Evolutionary conservation across 2,329 filamentous ascomycete genomes (phyloP).

Genomic region (Westerdykella ornata): DNA sequence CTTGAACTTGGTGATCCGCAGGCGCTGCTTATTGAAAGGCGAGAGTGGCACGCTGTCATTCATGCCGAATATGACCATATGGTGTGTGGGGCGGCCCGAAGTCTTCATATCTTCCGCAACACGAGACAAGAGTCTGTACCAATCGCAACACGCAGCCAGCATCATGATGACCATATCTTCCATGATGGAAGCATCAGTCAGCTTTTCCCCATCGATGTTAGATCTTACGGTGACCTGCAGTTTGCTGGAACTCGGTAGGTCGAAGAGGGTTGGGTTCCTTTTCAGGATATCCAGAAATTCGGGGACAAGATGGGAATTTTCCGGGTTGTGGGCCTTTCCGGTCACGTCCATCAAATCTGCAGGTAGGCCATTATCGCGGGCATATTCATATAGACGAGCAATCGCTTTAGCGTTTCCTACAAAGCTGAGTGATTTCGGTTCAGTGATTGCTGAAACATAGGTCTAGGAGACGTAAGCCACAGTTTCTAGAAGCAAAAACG

Average conservation of each 20-base stretch:
- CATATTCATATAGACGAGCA: slow-evolving; percentile 6
- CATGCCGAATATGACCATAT: slow-evolving; percentile 17
- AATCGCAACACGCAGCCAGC: slow-evolving; percentile 17
- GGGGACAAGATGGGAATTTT: slow-evolving; percentile 14
- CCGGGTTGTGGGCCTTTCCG: slow-evolving; percentile 20
- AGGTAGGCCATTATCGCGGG: slow-evolving; percentile 9
- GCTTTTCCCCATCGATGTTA: slow-evolving; percentile 8
- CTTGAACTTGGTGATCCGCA: slow-evolving; percentile 9
- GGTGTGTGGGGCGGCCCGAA: slow-evolving; percentile 5
- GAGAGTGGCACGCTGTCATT: slow-evolving; percentile 15
- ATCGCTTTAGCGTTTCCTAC: slow-evolving; percentile 12
- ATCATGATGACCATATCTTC: slow-evolving; percentile 13
- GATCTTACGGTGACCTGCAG: slow-evolving; percentile 12
- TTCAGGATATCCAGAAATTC: slow-evolving; percentile 9
- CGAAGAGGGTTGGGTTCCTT: slow-evolving; percentile 2
- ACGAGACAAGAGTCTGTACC: slow-evolving; percentile 14
- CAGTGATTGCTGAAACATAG: slow-evolving; percentile 19
- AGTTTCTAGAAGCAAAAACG: neutral
- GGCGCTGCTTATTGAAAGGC: slow-evolving; percentile 10
- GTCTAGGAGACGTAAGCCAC: slow-evolving; percentile 2
- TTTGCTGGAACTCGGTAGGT: slow-evolving; percentile 6
- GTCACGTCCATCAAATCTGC: slow-evolving; percentile 13
- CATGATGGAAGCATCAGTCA: slow-evolving; percentile 4
- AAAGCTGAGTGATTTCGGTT: slow-evolving; percentile 19
- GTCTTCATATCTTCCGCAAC: slow-evolving; percentile 13